Evolutionary conservation across 305 asterid species (phyloP).

Genomic region (Solanum hybrid): DNA sequence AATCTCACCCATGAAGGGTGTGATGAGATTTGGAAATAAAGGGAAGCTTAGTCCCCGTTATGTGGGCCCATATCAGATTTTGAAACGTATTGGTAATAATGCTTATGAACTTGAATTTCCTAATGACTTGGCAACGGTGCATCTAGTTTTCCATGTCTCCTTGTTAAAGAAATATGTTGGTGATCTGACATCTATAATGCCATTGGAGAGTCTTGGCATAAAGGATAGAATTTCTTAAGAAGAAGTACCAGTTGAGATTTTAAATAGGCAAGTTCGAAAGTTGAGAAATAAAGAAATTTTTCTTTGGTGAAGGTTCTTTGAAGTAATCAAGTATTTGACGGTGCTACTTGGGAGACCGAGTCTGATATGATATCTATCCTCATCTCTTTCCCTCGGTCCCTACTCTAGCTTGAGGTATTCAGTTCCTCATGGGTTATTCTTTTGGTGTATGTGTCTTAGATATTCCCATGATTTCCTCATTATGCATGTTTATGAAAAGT

Average conservation of each 20-base stretch:
- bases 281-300: neutral
- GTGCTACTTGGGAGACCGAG: neutral
- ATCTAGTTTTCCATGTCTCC: neutral
- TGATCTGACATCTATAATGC: neutral
- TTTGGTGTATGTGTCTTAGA: neutral
- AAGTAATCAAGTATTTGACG: neutral
- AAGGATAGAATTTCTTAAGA: too few species aligned
- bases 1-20: neutral
- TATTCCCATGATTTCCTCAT: neutral
- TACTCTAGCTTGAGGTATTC: neutral
- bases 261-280: neutral
- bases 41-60: neutral
- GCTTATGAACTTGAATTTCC: neutral
- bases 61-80: neutral
- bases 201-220: neutral
- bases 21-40: neutral
- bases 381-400: neutral
- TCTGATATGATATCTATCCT: neutral
- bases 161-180: neutral
- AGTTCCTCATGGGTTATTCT: neutral
- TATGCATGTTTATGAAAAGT: neutral
- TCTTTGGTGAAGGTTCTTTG: neutral
- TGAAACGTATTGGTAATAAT: too few species aligned
- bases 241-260: too few species aligned
- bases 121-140: neutral